These are phyloP conservation scores for Thuidium tamariscinum DNA, from an alignment of 225 moss, liverwort and hornwort species.

Conservation along the genomic window DNA sequence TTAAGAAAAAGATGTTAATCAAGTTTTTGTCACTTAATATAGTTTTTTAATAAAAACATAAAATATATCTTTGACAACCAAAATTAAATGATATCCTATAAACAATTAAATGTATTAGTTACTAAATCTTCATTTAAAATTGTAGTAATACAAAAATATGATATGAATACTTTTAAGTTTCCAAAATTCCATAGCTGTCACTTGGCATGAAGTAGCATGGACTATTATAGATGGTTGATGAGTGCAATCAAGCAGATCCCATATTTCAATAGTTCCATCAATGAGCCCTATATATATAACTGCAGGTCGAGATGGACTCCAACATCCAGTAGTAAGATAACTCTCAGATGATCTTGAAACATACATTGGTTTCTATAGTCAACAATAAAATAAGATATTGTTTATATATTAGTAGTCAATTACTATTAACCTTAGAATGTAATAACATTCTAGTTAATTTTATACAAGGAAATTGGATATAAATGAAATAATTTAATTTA, in stretches of 20 bases:
- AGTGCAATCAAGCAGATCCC: slow-evolving; percentile 80
- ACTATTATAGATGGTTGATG: slow-evolving; percentile 82
- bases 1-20: neutral
- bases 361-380: slow-evolving; percentile 57
- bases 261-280: slow-evolving; percentile 86
- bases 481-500: neutral
- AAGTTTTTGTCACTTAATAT: accelerated
- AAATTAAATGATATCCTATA: neutral
- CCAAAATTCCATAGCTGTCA: slow-evolving; percentile 87
- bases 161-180: slow-evolving; percentile 9
- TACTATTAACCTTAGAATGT: too few species aligned
- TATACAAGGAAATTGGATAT: accelerated
- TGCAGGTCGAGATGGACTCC: slow-evolving; percentile 90
- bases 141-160: neutral
- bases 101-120: neutral
- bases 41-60: neutral
- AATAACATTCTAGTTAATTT: neutral
- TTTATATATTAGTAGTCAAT: neutral
- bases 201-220: slow-evolving; percentile 65
- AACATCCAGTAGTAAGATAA: slow-evolving; percentile 79
- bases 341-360: slow-evolving; percentile 63
- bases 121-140: neutral
- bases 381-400: neutral
- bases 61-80: neutral
- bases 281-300: slow-evolving; percentile 67